Evolutionary conservation across 768 basidiomycete species (phyloP), one percentile per base, ranked within the genome.

Genomic region (Daedalea quercina): DNA sequence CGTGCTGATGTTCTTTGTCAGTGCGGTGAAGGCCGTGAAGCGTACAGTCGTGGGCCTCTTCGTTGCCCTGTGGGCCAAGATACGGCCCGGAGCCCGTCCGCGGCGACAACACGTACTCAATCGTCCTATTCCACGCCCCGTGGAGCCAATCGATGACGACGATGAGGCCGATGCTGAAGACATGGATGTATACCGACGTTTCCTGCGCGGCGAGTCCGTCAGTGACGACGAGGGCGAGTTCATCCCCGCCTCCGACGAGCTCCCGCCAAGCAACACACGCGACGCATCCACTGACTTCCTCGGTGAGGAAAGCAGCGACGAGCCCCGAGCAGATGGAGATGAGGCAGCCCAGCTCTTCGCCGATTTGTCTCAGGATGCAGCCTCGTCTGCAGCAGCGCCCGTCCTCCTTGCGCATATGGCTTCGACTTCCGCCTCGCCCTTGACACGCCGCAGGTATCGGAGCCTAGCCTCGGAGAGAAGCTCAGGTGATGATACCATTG

Each of bases 121-220:
- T 44, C 48, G 12, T 31, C 44, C 20, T 44, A n/a, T n/a, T 11
- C 22, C 9, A 11, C 17, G 19, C 46, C 51, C 8, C 19, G 22
- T 52, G 9, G 15, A n/a, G 4, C 6, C 31, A 13, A 35, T n/a
- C 11, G 50, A 43, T 2, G 53, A 25, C n/a, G 61, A 69, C n/a
- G 57, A 51, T 25, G 57, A 59, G 15, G 52, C 46, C 17, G 56
- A 57, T n/a, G 56, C 55, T 42, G 69, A 57, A 22, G 73, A 74
- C 3, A 67, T 61, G 24, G 72, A 74, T 34, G 53, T 76, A 1
- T 87, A 86, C 63, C 65, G 68, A 53, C 70, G 77, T 28, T 87
- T 88, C 59, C 67, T 86, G 55, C 71, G 76, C 15, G 86, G 83
- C 11, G 84, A 86, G 50, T 69, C 62, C 6, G 61, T 80, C 17